Evolutionary conservation across 164 flowering plant species (phyloP), one percentile per base, ranked within the genome.

Genomic region (Saururus chinensis): DNA sequence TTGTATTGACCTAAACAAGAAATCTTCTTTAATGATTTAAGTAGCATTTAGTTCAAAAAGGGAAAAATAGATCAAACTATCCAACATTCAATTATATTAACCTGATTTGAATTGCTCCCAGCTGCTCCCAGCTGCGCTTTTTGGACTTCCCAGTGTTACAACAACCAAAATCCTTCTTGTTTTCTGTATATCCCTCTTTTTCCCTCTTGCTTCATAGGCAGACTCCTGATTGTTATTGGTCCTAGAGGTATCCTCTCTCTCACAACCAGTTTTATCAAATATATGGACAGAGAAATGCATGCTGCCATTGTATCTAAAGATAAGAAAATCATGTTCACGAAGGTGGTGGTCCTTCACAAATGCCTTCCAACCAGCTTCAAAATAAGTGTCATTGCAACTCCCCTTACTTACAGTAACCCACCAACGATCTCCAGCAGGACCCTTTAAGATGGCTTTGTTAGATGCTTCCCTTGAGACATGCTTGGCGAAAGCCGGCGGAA

Each of bases 381-480:
- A 66, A 61, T 71, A 77, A 48, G 45, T 30, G 37, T 30, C 4
- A 30, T 30, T 30, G 37, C 37, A 30, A 6, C 37, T 30, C 54
- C 61, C 70, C 64, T 67, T 59, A 64, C 49, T 53, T 72, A 89
- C 64, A 11, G 67, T 64, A 45, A 71, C 82, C 42, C 57, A 66
- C 96, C 92, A 85, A 42, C 48, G 49, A 21, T 81, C 66, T 64
- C 84, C 84, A 66, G 89, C 79, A 4, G 87, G 86, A 56, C 86
- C 91, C 13, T 12, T 57, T 57, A 89, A 71, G 6, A 66, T 53
- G 57, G 69, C 82, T 26, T 61, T 71, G 55, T 77, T 80, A 60
- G 76, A 64, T 6, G 66, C 64, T 59, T 67, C 75, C 17, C 30
- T 48, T 9, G 21, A 20, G 7, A 73, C 55, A 21, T 59, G 52